Base-by-base conservation (phyloP, 2,329 filamentous ascomycete species). In the Sphaerostilbella broomeana region DNA sequence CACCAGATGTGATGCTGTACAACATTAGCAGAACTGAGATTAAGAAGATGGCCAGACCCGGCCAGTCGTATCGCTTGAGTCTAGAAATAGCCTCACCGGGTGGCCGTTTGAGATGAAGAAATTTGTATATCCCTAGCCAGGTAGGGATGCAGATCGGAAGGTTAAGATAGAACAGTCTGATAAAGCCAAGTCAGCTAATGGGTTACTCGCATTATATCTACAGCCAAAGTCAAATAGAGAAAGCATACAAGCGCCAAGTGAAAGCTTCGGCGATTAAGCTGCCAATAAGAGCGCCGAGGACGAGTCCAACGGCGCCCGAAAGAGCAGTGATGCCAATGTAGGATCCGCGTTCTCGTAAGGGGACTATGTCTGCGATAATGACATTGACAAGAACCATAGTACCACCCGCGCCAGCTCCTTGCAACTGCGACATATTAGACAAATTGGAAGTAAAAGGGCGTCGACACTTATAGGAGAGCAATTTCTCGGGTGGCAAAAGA, bases 361-460 rank as follows among this genome's bases (percentile, higher is more conserved):
- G 67, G 0, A 73, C 61, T 2, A 74, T 51, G 41, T 75, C 72
- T 20, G 58, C 41, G 2, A 51, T 16, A n/a, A 50, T 38, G 17
- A 48, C 13, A 9, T 45, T 29, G 65, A 48, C 32, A 54, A 57
- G 38, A 69, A 38, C 24, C 19, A 33, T 43, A 10, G 40, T 28
- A 7, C 46, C 46, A 8, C 44, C 41, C 10, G 34, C 16, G 18
- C 46, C 46, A 10, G 45, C 30, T 2, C 72, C 72, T 41, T 75
- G 69, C 10, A 4, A 74, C 31, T 33, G 13, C 12, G n/a, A 15
- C 5, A 33, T 15, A 21, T 33, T 9, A 33, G 31, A 16, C 13
- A 21, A 21, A 5, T 4, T 10, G 7, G 3, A 2, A 11, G n/a
- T n/a, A n/a, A n/a, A n/a, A n/a, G n/a, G n/a, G n/a, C n/a, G n/a